phyloP scores from a whole-genome alignment of 768 basidiomycete species.

The Rhizopogon salebrosus region DNA sequence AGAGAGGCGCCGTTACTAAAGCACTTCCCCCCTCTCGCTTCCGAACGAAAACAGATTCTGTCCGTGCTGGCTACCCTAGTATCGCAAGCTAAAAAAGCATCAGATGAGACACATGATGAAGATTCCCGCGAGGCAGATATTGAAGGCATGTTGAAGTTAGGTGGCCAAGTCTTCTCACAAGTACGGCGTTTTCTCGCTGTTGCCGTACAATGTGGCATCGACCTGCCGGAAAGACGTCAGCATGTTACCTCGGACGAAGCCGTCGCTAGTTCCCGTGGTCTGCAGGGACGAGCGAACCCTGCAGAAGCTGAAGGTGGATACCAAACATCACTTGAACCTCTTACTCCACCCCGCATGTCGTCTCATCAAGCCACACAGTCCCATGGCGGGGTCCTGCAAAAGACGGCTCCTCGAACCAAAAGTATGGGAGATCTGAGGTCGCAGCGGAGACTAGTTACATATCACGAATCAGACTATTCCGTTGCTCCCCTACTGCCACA shows the following conservation, averaged over 20 bases:
- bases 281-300: constrained; percentile 12
- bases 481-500: constrained; percentile 32
- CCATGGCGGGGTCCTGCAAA: constrained; percentile 19
- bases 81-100: constrained; percentile 67
- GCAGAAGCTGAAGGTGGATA: constrained; percentile 11
- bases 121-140: constrained; percentile 51
- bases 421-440: constrained; percentile 50
- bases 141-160: constrained; percentile 74
- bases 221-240: constrained; percentile 51
- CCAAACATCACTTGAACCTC: constrained; percentile 7
- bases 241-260: constrained; percentile 15
- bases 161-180: constrained; percentile 75
- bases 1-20: constrained; percentile 75
- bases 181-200: constrained; percentile 77
- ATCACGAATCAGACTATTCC: constrained; percentile 32
- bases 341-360: constrained; percentile 6
- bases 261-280: constrained; percentile 1
- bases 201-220: constrained; percentile 69
- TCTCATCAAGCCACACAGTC: constrained; percentile 9
- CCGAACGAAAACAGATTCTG: constrained; percentile 79
- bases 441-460: constrained; percentile 23
- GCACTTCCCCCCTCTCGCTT: constrained; percentile 57
- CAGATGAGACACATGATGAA: constrained; percentile 40
- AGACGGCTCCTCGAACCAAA: constrained; percentile 38
- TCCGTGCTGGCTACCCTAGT: constrained; percentile 80